Evolutionary conservation across 192 early-diverging fungal species (phyloP).

Genomic region (Mortierella alpina): DNA sequence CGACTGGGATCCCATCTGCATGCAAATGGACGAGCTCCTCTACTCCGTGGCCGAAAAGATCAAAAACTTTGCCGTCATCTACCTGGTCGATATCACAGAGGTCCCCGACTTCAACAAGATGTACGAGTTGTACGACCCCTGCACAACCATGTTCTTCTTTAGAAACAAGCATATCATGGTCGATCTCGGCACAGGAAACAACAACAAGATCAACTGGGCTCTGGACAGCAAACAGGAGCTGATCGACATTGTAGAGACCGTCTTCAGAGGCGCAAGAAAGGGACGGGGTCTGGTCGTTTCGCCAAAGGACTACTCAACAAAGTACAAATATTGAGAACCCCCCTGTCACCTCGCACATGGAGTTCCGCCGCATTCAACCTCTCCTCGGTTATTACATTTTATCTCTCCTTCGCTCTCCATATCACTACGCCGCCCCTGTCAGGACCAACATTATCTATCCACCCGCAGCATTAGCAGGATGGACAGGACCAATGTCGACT

Average conservation of each 20-base stretch:
- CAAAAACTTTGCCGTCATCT: constrained; percentile 99
- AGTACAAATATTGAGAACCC: constrained; percentile 89
- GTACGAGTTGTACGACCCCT: constrained; percentile 99
- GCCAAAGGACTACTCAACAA: constrained; percentile 97
- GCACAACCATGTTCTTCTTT: constrained; percentile 98
- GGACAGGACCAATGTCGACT: too few species aligned
- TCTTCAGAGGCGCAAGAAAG: constrained; percentile 95
- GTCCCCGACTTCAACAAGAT: constrained; percentile 95
- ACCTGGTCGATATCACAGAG: constrained; percentile 94
- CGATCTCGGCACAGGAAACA: constrained; percentile 98
- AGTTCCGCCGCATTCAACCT: too few species aligned
- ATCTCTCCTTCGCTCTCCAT: too few species aligned
- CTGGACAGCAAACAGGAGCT: constrained; percentile 95
- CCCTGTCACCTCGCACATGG: background rate
- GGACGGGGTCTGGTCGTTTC: constrained; percentile 97
- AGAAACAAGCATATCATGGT: constrained; percentile 99
- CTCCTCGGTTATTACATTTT: too few species aligned
- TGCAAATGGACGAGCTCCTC: constrained; percentile 98
- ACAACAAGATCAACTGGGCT: constrained; percentile 99
- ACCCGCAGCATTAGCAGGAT: too few species aligned
- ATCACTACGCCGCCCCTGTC: too few species aligned
- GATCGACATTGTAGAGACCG: constrained; percentile 92
- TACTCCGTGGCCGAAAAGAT: constrained; percentile 93
- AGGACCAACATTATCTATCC: too few species aligned
- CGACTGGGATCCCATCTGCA: constrained; percentile 95